phyloP scores from a whole-genome alignment of 495 filamentous ascomycete genomes.

The Aspergillus sclerotiicarbonarius region DNA sequence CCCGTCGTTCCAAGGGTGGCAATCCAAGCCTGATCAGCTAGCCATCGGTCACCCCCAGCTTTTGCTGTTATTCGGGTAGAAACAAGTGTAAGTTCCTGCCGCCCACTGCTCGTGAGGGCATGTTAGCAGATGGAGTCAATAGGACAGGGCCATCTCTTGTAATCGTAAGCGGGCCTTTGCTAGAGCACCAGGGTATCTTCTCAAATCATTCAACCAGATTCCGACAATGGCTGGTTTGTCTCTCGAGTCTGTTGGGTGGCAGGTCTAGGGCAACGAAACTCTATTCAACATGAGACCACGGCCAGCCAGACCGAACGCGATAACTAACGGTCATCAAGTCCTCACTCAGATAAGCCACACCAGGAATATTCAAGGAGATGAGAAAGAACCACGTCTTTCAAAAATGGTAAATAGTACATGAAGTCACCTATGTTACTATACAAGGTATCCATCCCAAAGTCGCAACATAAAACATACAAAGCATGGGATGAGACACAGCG shows the following conservation, averaged over 20 bases:
- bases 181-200: not conserved
- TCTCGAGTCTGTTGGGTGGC: not conserved
- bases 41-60: no score
- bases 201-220: not conserved
- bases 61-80: no score
- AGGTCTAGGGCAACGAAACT: not conserved
- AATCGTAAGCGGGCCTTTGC: no score
- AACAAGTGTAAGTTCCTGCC: no score
- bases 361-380: not conserved
- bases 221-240: not conserved
- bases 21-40: no score
- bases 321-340: not conserved
- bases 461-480: slow-evolving; percentile 30
- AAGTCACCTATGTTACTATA: slow-evolving; percentile 38
- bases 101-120: no score
- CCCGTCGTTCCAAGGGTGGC: no score
- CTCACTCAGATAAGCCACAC: not conserved
- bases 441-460: slow-evolving; percentile 37
- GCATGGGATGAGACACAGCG: slow-evolving; percentile 37
- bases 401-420: slow-evolving; percentile 15
- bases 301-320: no score
- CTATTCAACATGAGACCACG: not conserved
- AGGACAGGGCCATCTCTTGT: no score
- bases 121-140: no score
- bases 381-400: not conserved